phyloP scores from a whole-genome alignment of 2,329 filamentous ascomycete species.

The Cladosporium sp. region DNA sequence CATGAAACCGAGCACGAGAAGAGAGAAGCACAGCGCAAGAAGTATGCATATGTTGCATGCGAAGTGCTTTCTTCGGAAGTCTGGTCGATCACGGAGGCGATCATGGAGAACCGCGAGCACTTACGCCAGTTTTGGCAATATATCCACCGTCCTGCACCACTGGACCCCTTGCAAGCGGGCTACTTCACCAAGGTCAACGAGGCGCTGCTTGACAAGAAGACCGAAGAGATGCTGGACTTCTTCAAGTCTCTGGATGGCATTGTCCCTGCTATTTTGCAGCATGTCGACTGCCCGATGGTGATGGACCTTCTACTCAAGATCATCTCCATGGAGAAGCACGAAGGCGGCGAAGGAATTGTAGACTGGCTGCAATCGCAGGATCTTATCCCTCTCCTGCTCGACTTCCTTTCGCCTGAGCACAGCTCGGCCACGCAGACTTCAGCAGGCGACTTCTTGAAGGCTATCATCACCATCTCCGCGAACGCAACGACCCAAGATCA shows the following conservation, averaged over 20 bases:
- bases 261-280: constrained; percentile 80
- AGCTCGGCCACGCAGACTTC: constrained; percentile 92
- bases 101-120: constrained; percentile 79
- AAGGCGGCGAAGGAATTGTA: constrained; percentile 87
- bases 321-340: constrained; percentile 89
- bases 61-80: constrained; percentile 94
- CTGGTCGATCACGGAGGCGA: constrained; percentile 91
- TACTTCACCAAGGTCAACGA: constrained; percentile 99
- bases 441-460: constrained; percentile 95
- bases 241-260: constrained; percentile 81
- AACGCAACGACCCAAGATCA: constrained; percentile 98
- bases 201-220: constrained; percentile 95
- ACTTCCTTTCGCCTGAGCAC: constrained; percentile 81
- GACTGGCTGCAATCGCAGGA: constrained; percentile 94
- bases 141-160: constrained; percentile 75
- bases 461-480: constrained; percentile 97
- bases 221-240: constrained; percentile 91
- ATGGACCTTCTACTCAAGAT: constrained; percentile 98
- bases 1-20: constrained; percentile 62
- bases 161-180: constrained; percentile 90
- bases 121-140: constrained; percentile 90
- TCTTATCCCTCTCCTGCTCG: constrained; percentile 81
- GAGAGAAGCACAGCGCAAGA: constrained; percentile 84
- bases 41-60: constrained; percentile 89
- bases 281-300: constrained; percentile 96